Conservation (phyloP, 73 alveolate genomes). For the Paramecium pentaurelia region DNA sequence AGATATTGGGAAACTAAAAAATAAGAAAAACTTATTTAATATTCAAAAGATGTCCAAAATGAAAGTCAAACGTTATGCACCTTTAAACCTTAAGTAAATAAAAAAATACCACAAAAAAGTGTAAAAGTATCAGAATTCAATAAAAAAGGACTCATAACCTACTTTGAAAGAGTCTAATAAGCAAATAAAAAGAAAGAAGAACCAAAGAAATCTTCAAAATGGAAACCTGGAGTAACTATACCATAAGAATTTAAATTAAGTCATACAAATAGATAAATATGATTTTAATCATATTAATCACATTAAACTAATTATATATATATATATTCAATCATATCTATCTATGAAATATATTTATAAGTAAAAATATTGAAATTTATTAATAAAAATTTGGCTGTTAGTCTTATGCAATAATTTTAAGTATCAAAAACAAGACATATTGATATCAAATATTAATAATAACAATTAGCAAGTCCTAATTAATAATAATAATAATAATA, state of each 20-base stretch:
- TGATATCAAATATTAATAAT: neutral
- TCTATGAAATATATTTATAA: neutral
- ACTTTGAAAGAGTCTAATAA: slow-evolving; percentile 54
- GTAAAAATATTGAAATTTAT: neutral
- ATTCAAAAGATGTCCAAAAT: neutral
- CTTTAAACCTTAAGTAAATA: slow-evolving; percentile 31
- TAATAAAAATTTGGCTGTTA: neutral
- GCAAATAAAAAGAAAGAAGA: slow-evolving; percentile 50
- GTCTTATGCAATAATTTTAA: neutral
- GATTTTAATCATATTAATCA: neutral
- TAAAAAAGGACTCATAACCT: slow-evolving; percentile 55
- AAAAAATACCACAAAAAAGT: neutral
- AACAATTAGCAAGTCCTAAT: neutral
- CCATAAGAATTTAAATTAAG: slow-evolving; percentile 55
- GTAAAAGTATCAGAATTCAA: slow-evolving; percentile 50
- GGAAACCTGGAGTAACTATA: slow-evolving; percentile 52
- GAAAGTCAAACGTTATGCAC: slow-evolving; percentile 5
- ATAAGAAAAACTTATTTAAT: neutral
- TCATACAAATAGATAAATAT: neutral
- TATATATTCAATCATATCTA: neutral
- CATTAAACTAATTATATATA: neutral
- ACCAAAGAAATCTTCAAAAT: slow-evolving; percentile 2
- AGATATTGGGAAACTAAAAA: slow-evolving; percentile 42
- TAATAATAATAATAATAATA: neutral
- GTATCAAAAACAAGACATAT: neutral